Evolutionary conservation across 768 basidiomycete species (phyloP).

Genomic region (Mycena amicta): DNA sequence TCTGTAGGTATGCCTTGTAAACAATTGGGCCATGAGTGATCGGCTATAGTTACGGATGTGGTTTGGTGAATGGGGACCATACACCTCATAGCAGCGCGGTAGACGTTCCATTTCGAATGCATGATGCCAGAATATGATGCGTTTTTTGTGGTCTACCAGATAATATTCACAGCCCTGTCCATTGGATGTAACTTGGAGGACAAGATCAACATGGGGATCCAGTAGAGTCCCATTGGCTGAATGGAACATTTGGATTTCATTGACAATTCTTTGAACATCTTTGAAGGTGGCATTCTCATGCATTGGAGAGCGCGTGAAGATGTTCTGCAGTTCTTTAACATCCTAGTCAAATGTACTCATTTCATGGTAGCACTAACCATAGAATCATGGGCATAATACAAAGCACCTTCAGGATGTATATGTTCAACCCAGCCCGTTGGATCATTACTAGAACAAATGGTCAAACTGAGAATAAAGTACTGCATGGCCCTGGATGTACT

Average conservation of each 20-base stretch:
- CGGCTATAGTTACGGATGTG: no score
- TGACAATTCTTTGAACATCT: no score
- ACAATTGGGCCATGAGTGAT: background rate
- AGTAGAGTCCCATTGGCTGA: no score
- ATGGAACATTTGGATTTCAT: no score
- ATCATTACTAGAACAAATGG: no score
- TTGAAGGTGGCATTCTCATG: no score
- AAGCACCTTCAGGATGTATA: conserved; percentile 8
- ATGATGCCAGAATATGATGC: conserved; percentile 9
- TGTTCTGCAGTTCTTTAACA: no score
- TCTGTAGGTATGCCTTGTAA: background rate
- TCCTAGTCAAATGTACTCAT: no score
- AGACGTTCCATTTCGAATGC: conserved; percentile 1
- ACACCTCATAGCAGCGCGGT: conserved; percentile 3
- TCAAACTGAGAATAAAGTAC: no score
- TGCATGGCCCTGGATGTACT: no score
- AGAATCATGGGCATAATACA: conserved; percentile 7
- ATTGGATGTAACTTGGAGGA: background rate
- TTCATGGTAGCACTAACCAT: no score
- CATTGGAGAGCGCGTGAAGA: no score
- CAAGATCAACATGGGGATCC: conserved; percentile 4
- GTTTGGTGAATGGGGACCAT: background rate
- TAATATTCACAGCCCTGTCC: conserved; percentile 7
- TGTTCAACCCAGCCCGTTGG: background rate
- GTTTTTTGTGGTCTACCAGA: conserved; percentile 2